Evolutionary conservation across 306 rosid genomes (phyloP).

Genomic region (Vicia sativa): DNA sequence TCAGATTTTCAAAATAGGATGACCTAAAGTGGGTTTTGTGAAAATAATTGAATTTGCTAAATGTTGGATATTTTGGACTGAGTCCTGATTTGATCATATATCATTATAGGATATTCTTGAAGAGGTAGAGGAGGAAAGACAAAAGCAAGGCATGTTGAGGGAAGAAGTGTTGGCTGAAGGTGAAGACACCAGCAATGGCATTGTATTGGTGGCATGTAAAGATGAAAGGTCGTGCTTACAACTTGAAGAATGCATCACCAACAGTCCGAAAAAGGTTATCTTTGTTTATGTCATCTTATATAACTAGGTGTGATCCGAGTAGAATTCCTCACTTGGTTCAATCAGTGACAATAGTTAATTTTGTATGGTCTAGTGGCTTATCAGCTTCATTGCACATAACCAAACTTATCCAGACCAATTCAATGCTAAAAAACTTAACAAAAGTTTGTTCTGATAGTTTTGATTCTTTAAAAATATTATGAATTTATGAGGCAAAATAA

Average conservation of each 20-base stretch:
- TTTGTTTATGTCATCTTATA: slow-evolving; percentile 1
- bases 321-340: slow-evolving; percentile 7
- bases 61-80: slow-evolving; percentile 37
- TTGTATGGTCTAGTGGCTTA: slow-evolving; percentile 18
- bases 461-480: background rate
- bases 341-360: background rate
- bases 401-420: slow-evolving; percentile 7
- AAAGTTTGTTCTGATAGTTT: slow-evolving; percentile 2
- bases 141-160: slow-evolving; percentile 47
- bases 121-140: slow-evolving; percentile 89
- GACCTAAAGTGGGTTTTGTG: slow-evolving; percentile 23
- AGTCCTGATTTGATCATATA: slow-evolving; percentile 20
- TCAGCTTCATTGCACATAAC: slow-evolving; percentile 4
- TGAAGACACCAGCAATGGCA: slow-evolving; percentile 58
- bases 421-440: slow-evolving; percentile 5
- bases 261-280: slow-evolving; percentile 66
- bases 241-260: slow-evolving; percentile 77
- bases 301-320: slow-evolving; percentile 17
- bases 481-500: slow-evolving; percentile 15
- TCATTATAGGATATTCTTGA: slow-evolving; percentile 78
- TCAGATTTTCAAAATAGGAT: slow-evolving; percentile 30
- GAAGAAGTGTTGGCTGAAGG: slow-evolving; percentile 60
- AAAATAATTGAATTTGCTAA: slow-evolving; percentile 29
- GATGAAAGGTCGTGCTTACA: slow-evolving; percentile 95
- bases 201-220: slow-evolving; percentile 91